A percentile compares a stretch with the other conserved stretches of the same genome.
These are phyloP conservation scores for Raffaelea albimanens DNA, from an alignment of 2,329 filamentous ascomycete species.

Conservation along the genomic window DNA sequence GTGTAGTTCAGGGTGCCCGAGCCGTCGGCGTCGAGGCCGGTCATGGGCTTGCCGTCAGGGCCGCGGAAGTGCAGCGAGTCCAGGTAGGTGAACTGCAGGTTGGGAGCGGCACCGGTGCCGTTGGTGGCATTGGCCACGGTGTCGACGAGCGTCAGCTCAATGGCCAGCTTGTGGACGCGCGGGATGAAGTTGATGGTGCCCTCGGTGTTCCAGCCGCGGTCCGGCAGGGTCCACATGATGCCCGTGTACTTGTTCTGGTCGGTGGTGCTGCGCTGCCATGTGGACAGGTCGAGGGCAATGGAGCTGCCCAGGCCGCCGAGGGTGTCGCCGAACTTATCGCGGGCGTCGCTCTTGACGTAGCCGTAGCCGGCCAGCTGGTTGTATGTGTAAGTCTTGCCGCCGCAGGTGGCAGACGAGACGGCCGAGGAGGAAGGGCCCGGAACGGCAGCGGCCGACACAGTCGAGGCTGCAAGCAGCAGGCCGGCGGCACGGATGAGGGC, in stretches of 20 bases:
- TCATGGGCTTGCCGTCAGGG: constrained; percentile 51
- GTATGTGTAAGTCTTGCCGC: constrained; percentile 55
- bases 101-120: constrained; percentile 44
- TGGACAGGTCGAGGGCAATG: constrained; percentile 42
- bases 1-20: constrained; percentile 42
- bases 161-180: constrained; percentile 57
- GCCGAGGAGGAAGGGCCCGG: constrained; percentile 5
- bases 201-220: constrained; percentile 66
- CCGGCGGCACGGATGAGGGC: background rate
- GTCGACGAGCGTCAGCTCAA: constrained; percentile 45
- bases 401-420: constrained; percentile 32
- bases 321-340: constrained; percentile 61
- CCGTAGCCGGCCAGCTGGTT: constrained; percentile 59
- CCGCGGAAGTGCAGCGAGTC: constrained; percentile 57
- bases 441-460: background rate
- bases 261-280: constrained; percentile 46
- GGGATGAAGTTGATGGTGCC: constrained; percentile 60
- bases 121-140: constrained; percentile 32
- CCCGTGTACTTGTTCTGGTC: constrained; percentile 43
- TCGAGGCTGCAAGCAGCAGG: background rate
- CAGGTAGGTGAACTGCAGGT: constrained; percentile 52
- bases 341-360: constrained; percentile 42
- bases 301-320: constrained; percentile 58
- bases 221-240: constrained; percentile 53
- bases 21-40: constrained; percentile 53